Evolutionary conservation across 2,329 filamentous ascomycete genomes (phyloP).

Genomic region (Gaeumannomyces sp.): DNA sequence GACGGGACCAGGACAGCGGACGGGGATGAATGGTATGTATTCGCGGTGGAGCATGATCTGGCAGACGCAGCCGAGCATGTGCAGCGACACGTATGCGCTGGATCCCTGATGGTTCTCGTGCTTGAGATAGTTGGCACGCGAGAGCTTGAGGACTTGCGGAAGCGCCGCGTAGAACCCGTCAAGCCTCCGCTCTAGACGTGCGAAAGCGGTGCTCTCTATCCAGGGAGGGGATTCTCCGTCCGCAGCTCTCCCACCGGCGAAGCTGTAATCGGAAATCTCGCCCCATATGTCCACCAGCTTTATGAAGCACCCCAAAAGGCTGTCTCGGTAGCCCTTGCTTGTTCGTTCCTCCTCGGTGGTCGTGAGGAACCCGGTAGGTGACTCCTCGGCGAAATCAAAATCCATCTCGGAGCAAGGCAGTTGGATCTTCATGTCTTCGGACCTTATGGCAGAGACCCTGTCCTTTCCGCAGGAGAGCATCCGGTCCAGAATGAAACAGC

Average conservation of each 20-base stretch:
- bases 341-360: constrained; percentile 9
- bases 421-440: constrained; percentile 56
- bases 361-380: constrained; percentile 44
- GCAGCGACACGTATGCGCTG: constrained; percentile 59
- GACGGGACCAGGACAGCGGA: constrained; percentile 41
- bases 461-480: constrained; percentile 60
- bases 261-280: constrained; percentile 51
- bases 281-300: constrained; percentile 54
- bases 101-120: constrained; percentile 59
- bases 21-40: constrained; percentile 60
- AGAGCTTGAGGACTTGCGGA: constrained; percentile 51
- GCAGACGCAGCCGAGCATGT: constrained; percentile 60
- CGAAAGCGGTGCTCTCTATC: constrained; percentile 50
- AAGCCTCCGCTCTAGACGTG: constrained; percentile 43
- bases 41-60: constrained; percentile 63
- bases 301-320: constrained; percentile 46
- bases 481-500: constrained; percentile 66
- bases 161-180: constrained; percentile 46
- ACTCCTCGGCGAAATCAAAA: constrained; percentile 56
- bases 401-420: constrained; percentile 61
- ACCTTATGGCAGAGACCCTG: constrained; percentile 51
- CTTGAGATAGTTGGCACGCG: constrained; percentile 54
- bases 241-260: constrained; percentile 43
- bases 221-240: constrained; percentile 50
- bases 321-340: constrained; percentile 32